Evolutionary conservation across 495 filamentous ascomycete genomes (phyloP), one percentile per base, ranked within the genome.

Genomic region (Neurospora intermedia): DNA sequence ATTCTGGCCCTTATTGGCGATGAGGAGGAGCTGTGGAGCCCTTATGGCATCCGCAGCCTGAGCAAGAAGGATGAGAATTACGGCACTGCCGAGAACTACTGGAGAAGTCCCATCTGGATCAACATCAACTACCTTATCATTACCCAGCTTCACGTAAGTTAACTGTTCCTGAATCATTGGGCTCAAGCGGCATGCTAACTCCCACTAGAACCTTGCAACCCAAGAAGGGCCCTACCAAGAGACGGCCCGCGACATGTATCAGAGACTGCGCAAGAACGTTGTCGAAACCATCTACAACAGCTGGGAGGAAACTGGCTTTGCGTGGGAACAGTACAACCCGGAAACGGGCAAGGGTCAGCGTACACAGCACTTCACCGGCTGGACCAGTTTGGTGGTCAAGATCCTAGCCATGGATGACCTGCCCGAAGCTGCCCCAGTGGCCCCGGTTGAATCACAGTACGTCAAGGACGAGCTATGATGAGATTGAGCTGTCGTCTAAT

Each of bases 311-410:
- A 99, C 96, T 0, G 94, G 95, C 20, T 99, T 98, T 81, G 96
- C 96, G 11, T 99, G 96, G 96, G 96, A 99, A 80, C 96, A 99
- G 82, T 99, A 98, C 82, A 94, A 97, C 81, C 92, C 95, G 0
- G 93, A 97, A 74, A 97, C 91, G 5, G 96, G 96, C 69, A 87
- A 88, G 72, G 96, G 96, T 42, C 96, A 98, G 85, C 88, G 96
- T 69, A 98, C 94, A 31, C 94, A 97, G 83, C 96, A 98, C 84
- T 99, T 99, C 80, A 96, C 95, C 18, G 96, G 96, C 71, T 99
- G 96, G 96, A 99, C 96, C 69, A 96, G 93, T 81, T 84, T 98
- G 81, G 95, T 98, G 75, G 94, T 98, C 46, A 98, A 97, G 86
- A 92, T 99, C 78, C 97, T 98, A 96, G 87, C 87, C 48, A 94